These are phyloP conservation scores for Parachaetomium inaequale DNA, from an alignment of 495 filamentous ascomycete genomes.

Conservation along the genomic window DNA sequence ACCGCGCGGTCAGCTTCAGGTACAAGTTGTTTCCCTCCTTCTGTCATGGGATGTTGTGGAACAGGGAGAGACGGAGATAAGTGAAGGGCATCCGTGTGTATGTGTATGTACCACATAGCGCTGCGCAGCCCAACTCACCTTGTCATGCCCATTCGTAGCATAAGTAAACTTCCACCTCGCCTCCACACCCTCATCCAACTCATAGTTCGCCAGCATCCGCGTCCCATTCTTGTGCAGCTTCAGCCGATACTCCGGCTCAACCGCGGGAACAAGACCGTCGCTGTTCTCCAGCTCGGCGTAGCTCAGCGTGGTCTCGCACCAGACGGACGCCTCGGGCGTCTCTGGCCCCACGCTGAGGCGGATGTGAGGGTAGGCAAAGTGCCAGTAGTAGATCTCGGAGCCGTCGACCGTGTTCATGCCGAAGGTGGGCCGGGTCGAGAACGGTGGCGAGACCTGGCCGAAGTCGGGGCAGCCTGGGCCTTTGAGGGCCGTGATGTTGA, in stretches of 20 bases:
- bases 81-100: too few species aligned
- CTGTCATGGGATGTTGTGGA: too few species aligned
- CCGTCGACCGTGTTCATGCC: slow-evolving; percentile 6
- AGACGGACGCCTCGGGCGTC: background rate
- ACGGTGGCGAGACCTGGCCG: background rate
- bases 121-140: background rate
- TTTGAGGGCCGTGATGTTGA: background rate
- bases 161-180: background rate
- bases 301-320: slow-evolving; percentile 4
- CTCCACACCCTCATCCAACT: slow-evolving; percentile 1
- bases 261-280: background rate
- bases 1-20: too few species aligned
- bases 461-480: slow-evolving; percentile 6
- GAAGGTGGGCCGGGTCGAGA: background rate
- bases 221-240: slow-evolving; percentile 6
- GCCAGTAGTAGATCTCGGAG: slow-evolving; percentile 9
- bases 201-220: background rate
- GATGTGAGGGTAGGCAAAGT: slow-evolving; percentile 7
- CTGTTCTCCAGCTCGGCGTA: background rate
- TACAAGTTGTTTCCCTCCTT: too few species aligned
- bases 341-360: background rate
- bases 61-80: too few species aligned
- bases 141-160: background rate
- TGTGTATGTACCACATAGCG: too few species aligned
- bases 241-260: background rate